These are phyloP conservation scores for Ganoderma leucocontextum DNA, from an alignment of 1,284 basidiomycete genomes.

Conservation along the genomic window DNA sequence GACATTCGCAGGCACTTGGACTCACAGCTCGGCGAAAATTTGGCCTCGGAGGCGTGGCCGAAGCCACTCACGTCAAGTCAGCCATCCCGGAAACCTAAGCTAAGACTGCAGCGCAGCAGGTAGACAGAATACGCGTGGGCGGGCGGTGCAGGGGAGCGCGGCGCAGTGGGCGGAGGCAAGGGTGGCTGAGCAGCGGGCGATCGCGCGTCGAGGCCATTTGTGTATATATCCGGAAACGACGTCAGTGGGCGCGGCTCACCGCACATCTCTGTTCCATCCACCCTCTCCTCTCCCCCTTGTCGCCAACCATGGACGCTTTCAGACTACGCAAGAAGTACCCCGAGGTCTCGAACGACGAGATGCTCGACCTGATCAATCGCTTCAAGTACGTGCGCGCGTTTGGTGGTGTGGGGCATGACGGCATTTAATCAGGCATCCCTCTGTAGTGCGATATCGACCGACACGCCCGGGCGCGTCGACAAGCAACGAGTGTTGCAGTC, in stretches of 20 bases:
- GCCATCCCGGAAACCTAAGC: background rate
- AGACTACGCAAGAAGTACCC: constrained; percentile 95
- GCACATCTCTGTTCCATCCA: constrained; percentile 20
- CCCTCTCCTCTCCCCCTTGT: constrained; percentile 21
- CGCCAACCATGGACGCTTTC: constrained; percentile 78
- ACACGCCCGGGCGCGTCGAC: constrained; percentile 86
- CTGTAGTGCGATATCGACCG: constrained; percentile 80
- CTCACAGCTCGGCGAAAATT: background rate
- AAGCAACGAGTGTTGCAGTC: constrained; percentile 84
- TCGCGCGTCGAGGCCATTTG: constrained; percentile 12
- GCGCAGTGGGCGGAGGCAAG: constrained; percentile 23
- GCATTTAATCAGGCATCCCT: constrained; percentile 17
- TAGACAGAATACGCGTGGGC: background rate
- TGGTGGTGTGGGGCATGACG: constrained; percentile 17
- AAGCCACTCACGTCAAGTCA: background rate
- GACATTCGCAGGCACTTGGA: background rate
- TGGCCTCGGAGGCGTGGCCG: background rate
- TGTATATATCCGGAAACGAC: constrained; percentile 33
- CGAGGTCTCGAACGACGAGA: constrained; percentile 90
- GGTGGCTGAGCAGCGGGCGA: constrained; percentile 10
- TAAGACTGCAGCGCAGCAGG: constrained; percentile 20
- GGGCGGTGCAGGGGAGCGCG: constrained; percentile 26
- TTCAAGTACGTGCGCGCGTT: constrained; percentile 81
- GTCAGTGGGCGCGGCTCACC: constrained; percentile 29
- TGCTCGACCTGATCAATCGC: constrained; percentile 90